phyloP scores from a whole-genome alignment of 2,329 filamentous ascomycete species.

The Sordariomycetes sp. region DNA sequence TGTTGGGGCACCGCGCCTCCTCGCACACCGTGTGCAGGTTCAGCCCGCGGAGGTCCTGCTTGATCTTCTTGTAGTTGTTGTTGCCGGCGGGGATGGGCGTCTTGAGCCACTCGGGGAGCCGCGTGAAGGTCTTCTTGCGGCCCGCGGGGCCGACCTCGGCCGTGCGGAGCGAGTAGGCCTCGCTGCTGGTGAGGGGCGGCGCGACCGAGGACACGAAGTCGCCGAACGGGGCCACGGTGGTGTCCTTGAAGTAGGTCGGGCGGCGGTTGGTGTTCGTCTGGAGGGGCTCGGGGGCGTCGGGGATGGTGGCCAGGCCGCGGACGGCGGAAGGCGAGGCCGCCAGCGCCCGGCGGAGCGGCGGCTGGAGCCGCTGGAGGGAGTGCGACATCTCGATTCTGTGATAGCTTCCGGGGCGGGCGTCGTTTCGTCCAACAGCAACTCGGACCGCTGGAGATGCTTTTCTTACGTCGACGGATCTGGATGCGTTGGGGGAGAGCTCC shows the following conservation, averaged over 20 bases:
- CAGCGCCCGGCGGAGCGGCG: slow-evolving; percentile 29
- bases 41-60: slow-evolving; percentile 80
- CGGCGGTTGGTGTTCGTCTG: slow-evolving; percentile 20
- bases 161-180: slow-evolving; percentile 51
- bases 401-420: background rate
- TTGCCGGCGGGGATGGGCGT: slow-evolving; percentile 80
- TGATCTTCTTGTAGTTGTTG: slow-evolving; percentile 85
- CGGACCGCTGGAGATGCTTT: background rate
- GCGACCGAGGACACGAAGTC: slow-evolving; percentile 41
- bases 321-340: slow-evolving; percentile 16
- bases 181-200: slow-evolving; percentile 33
- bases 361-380: slow-evolving; percentile 26
- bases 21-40: slow-evolving; percentile 94
- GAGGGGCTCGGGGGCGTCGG: slow-evolving; percentile 12
- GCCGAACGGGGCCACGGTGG: slow-evolving; percentile 42
- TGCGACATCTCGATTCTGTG: slow-evolving; percentile 13
- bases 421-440: background rate
- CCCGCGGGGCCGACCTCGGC: slow-evolving; percentile 54
- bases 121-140: slow-evolving; percentile 53
- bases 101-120: slow-evolving; percentile 90
- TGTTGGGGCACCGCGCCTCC: slow-evolving; percentile 94
- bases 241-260: slow-evolving; percentile 51
- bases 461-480: background rate
- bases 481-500: background rate
- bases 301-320: slow-evolving; percentile 36